Percentiles rank a stretch among this genome's conserved stretches.
Conservation (phyloP, 2,329 filamentous ascomycete species). For the Graphiopsis chlorocephala region DNA sequence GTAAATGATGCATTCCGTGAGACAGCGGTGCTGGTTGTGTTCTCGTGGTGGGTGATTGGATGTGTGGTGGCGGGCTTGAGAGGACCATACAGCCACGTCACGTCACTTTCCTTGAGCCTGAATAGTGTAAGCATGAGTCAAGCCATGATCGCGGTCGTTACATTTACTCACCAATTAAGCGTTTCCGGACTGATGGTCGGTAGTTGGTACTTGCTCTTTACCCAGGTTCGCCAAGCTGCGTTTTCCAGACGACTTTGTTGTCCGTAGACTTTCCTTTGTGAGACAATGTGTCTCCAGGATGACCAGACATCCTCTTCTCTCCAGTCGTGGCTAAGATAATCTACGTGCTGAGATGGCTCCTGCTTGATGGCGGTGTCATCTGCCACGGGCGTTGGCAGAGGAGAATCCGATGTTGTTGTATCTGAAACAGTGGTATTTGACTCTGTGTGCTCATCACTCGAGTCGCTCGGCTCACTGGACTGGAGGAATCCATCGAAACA, state of each 20-base stretch:
- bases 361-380: conserved; percentile 75
- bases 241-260: conserved; percentile 86
- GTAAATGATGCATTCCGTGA: conserved; percentile 66
- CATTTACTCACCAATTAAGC: conserved; percentile 75
- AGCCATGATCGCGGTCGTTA: neutral
- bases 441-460: conserved; percentile 23
- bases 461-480: conserved; percentile 35
- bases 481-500: conserved; percentile 50
- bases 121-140: conserved; percentile 31
- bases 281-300: conserved; percentile 90
- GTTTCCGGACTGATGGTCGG: conserved; percentile 87
- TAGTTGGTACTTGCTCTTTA: conserved; percentile 83
- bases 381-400: conserved; percentile 60
- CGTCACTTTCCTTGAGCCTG: conserved; percentile 95
- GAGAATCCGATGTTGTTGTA: conserved; percentile 57
- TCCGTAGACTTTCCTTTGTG: conserved; percentile 72
- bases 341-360: conserved; percentile 83
- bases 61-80: conserved; percentile 69
- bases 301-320: conserved; percentile 95
- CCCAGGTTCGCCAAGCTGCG: conserved; percentile 96
- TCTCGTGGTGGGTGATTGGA: conserved; percentile 47
- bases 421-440: conserved; percentile 45
- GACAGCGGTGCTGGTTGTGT: conserved; percentile 53
- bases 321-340: conserved; percentile 92
- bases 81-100: conserved; percentile 96